Evolutionary conservation across 495 filamentous ascomycete species (phyloP).

Genomic region (Bathelium albidoporum): DNA sequence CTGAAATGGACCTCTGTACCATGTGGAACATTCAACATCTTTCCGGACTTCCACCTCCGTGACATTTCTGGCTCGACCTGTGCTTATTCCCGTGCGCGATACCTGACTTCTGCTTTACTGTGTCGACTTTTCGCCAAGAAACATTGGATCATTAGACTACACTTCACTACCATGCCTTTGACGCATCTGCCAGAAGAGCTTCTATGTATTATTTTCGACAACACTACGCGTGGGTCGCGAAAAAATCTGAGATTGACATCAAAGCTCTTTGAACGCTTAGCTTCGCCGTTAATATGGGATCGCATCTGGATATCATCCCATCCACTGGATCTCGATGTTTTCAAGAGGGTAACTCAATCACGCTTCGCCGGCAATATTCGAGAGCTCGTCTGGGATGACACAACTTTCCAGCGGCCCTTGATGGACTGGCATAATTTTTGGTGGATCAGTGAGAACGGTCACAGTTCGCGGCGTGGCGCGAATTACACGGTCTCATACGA

Average conservation of each 20-base stretch:
- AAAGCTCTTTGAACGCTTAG: neutral
- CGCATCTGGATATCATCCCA: constrained; percentile 2
- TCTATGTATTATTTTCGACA: neutral
- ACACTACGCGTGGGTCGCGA: neutral
- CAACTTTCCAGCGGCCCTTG: neutral
- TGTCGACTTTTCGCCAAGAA: too few relatives aligned
- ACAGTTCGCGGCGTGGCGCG: neutral
- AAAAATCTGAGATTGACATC: neutral
- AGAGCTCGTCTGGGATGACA: neutral
- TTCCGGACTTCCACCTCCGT: neutral
- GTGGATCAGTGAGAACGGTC: neutral
- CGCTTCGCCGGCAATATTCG: neutral
- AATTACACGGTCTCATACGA: neutral
- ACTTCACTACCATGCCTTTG: neutral
- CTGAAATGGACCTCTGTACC: too few relatives aligned
- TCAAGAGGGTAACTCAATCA: neutral
- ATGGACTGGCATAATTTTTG: neutral
- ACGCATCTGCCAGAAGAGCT: neutral
- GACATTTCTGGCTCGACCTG: too few relatives aligned
- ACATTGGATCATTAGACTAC: neutral
- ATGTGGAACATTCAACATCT: too few relatives aligned
- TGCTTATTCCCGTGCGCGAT: too few relatives aligned
- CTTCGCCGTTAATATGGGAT: constrained; percentile 3
- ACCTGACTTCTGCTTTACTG: too few relatives aligned
- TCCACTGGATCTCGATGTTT: neutral